phyloP scores from a whole-genome alignment of 2,329 filamentous ascomycete species.

The Boeremia exigua region DNA sequence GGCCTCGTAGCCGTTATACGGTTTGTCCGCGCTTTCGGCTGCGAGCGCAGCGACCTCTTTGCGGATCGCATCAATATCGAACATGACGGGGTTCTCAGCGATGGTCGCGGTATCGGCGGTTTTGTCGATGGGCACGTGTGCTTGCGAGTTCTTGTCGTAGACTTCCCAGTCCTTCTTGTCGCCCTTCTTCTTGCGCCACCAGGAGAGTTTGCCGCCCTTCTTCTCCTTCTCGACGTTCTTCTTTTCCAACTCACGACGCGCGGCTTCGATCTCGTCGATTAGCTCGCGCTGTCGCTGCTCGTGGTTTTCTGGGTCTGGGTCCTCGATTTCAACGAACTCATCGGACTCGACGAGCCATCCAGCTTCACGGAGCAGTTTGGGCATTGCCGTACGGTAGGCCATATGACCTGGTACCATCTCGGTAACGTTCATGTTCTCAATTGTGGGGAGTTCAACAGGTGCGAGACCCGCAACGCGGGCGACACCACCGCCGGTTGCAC shows the following conservation, averaged over 20 bases:
- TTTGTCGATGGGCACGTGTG: conserved; percentile 37
- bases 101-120: conserved; percentile 57
- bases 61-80: conserved; percentile 93
- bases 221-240: conserved; percentile 67
- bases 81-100: conserved; percentile 72
- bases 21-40: conserved; percentile 59
- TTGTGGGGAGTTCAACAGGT: conserved; percentile 76
- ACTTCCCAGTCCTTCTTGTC: conserved; percentile 93
- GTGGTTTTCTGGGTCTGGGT: conserved; percentile 95
- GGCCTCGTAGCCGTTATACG: conserved; percentile 31
- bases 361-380: conserved; percentile 80
- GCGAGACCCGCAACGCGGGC: conserved; percentile 85
- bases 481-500: conserved; percentile 90
- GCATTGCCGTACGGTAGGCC: conserved; percentile 95
- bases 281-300: conserved; percentile 85
- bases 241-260: conserved; percentile 82
- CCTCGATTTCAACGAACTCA: conserved; percentile 95
- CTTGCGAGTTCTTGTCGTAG: conserved; percentile 74
- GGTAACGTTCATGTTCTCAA: conserved; percentile 91
- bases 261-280: conserved; percentile 96
- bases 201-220: conserved; percentile 63
- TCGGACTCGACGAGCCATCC: conserved; percentile 92
- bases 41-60: conserved; percentile 73
- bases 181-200: conserved; percentile 82
- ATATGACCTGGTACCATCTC: conserved; percentile 89